Conservation (phyloP, 345 rosid species). For the Salix koriyanagi region DNA sequence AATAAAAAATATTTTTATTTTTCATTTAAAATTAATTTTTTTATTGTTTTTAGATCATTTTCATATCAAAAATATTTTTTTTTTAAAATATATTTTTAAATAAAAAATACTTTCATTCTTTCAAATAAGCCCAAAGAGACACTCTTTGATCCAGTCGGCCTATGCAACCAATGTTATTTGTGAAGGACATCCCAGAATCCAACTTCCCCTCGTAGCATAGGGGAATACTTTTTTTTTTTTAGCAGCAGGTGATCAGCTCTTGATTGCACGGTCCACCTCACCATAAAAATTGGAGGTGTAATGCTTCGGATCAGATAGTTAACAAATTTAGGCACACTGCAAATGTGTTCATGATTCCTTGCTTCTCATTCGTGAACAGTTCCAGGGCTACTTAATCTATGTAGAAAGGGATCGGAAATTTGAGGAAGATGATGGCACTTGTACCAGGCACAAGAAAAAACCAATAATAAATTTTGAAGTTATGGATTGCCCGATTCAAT, state of each 20-base stretch:
- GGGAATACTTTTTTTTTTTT: neutral
- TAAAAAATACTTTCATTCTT: neutral
- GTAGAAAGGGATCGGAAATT: neutral
- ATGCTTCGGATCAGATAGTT: neutral
- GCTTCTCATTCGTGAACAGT: neutral
- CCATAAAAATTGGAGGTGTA: neutral
- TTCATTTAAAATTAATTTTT: no score
- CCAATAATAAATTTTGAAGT: neutral
- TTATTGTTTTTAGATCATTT: no score
- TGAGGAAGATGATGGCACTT: neutral
- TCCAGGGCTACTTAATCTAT: neutral
- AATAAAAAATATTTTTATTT: no score
- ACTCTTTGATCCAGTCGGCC: conserved; percentile 10
- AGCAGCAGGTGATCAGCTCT: neutral
- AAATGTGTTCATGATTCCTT: neutral
- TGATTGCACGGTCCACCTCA: neutral
- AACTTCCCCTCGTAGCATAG: neutral
- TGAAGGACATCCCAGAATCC: neutral
- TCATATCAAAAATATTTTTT: no score
- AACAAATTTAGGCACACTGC: neutral
- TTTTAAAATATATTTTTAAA: no score
- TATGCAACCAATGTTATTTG: neutral
- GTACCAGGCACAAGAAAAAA: neutral
- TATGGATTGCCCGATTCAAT: neutral
- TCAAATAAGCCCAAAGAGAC: conserved; percentile 14